Evolutionary conservation across 441 rosid species (phyloP).

Genomic region (Gossypium davidsonii): DNA sequence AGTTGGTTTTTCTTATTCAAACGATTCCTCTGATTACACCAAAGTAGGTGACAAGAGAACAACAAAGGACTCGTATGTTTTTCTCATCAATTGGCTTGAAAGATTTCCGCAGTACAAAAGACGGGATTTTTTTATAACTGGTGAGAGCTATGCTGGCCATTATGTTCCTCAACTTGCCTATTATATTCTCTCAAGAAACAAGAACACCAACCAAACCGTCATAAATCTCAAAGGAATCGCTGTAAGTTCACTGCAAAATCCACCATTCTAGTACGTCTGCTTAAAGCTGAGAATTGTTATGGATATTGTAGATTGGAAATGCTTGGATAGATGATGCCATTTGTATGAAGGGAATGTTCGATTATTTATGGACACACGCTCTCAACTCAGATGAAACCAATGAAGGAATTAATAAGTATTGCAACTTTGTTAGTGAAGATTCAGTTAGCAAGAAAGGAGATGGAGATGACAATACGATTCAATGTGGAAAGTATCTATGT

Average conservation of each 20-base stretch:
- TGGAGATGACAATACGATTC: neutral
- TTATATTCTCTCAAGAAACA: constrained; percentile 21
- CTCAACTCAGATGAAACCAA: constrained; percentile 27
- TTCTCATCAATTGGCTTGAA: constrained; percentile 32
- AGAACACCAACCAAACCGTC: constrained; percentile 8
- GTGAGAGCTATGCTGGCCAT: constrained; percentile 42
- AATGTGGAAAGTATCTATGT: neutral
- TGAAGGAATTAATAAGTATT: constrained; percentile 15
- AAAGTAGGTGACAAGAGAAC: constrained; percentile 22
- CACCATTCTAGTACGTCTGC: neutral
- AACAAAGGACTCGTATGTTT: constrained; percentile 21
- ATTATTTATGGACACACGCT: constrained; percentile 26
- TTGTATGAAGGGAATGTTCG: neutral
- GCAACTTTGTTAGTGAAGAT: constrained; percentile 15
- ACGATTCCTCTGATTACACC: constrained; percentile 22
- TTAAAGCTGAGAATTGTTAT: neutral
- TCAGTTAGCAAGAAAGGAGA: neutral
- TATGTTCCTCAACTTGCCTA: constrained; percentile 34
- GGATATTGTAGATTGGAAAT: constrained; percentile 29
- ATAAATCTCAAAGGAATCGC: constrained; percentile 38
- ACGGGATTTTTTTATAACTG: constrained; percentile 27
- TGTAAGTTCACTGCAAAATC: constrained; percentile 9
- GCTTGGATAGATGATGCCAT: constrained; percentile 23
- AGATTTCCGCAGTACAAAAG: constrained; percentile 35
- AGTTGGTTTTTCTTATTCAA: constrained; percentile 35